Percentiles rank a stretch among this genome's conserved stretches.
Evolutionary conservation across 2,329 filamentous ascomycete genomes (phyloP).

Genomic region (Myriosclerotinia curreyana): DNA sequence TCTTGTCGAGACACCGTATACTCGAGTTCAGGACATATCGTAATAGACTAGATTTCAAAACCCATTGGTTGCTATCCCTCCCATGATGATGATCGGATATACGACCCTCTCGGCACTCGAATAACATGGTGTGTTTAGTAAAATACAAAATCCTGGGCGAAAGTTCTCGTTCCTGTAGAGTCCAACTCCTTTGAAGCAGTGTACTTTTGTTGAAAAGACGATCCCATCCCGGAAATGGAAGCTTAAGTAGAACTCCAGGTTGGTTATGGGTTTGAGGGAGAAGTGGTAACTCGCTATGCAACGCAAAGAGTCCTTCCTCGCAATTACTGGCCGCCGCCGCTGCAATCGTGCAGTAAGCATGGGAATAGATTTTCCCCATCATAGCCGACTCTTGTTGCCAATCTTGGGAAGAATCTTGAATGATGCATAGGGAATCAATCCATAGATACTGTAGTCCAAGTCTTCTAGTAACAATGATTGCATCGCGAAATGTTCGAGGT

Average conservation of each 20-base stretch:
- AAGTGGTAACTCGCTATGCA: conserved; percentile 11
- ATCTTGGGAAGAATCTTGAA: conserved; percentile 24
- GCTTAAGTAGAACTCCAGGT: conserved; percentile 5
- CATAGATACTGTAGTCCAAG: conserved; percentile 17
- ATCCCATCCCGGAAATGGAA: conserved; percentile 11
- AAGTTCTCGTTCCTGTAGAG: conserved; percentile 25
- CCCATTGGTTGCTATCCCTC: background rate
- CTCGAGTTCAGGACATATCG: conserved; percentile 3
- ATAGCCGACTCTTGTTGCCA: conserved; percentile 26
- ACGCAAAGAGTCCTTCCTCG: conserved; percentile 15
- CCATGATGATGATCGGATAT: conserved; percentile 10
- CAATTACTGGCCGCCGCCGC: conserved; percentile 21
- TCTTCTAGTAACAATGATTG: conserved; percentile 17
- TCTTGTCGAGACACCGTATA: conserved; percentile 19
- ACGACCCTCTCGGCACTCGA: conserved; percentile 18
- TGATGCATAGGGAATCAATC: conserved; percentile 20
- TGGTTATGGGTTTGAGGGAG: background rate
- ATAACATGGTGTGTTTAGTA: conserved; percentile 25
- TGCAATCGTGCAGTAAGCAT: conserved; percentile 24
- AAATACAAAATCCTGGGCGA: conserved; percentile 25
- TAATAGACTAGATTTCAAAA: conserved; percentile 10
- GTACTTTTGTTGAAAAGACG: conserved; percentile 8
- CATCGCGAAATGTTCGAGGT: conserved; percentile 19
- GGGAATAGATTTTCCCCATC: conserved; percentile 28
- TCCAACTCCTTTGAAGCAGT: conserved; percentile 29